Evolutionary conservation across 257 asterid genomes (phyloP), one percentile per base, ranked within the genome.

Genomic region (Solanum appendiculatum): DNA sequence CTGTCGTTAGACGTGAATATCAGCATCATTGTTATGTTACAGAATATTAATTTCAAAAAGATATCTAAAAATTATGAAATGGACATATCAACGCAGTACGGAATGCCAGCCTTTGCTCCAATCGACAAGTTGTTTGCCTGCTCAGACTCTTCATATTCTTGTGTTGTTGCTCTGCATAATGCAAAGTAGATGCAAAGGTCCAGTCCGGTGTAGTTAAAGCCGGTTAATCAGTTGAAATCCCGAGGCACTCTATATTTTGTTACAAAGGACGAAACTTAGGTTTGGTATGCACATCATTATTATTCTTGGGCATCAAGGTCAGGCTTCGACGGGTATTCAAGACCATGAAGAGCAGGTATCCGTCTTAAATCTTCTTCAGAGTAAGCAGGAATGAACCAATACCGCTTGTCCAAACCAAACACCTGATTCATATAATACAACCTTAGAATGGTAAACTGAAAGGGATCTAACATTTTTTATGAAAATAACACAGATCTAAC

Each of bases 331-430:
- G 96, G 96, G 88, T 92, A 92, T 85, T 92, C 94, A 86, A 93
- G 90, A 36, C 96, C 96, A n/a, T 91, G 93, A 77, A 93, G 94
- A 14, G 95, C 94, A 86, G 95, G 96, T 51, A 92, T 92, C 87
- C 95, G 86, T 58, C 93, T 91, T 42, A 93, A 74, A 91, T 93
- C 96, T 82, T 93, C 95, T 66, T 93, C 94, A 15, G 94, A 90
- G 89, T 92, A 93, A 86, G 90, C 88, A 6, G 96, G 96, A 84
- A 93, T 74, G 68, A 93, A 88, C 96, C 96, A 93, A 84, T 93
- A 92, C 42, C 87, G 85, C 86, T 86, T 91, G 91, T 93, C 96
- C 84, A 66, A 86, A 44, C 96, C 96, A 91, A 93, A 93, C 81
- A 93, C 96, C 96, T 93, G 81, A 40, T 60, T 60, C 85, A 66